Evolutionary conservation across 2,329 filamentous ascomycete genomes (phyloP), one percentile per base, ranked within the genome.

Genomic region (Pyrenochaeta sp.): DNA sequence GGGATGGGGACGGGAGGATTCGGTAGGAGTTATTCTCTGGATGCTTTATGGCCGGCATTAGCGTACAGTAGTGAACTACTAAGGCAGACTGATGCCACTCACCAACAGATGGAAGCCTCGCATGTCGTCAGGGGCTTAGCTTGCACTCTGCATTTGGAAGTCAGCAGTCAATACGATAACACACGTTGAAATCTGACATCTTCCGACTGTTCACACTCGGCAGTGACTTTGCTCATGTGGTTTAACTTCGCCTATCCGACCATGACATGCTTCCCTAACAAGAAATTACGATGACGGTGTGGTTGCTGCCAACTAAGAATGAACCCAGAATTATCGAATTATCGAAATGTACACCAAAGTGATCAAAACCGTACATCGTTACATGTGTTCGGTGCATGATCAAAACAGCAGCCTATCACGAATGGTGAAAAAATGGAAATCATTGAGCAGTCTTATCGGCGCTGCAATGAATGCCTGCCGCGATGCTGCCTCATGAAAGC

Each of bases 401-500:
- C 29, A 36, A n/a, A 36, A 29, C 20, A 23, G 18, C 2, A 14
- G 27, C 14, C 18, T 36, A 18, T 17, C 31, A 14, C 17, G 21
- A 15, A 17, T 17, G 17, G 40, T 42, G n/a, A 18, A 7, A 30
- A 14, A 15, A 14, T 42, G 14, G 7, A 6, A 23, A 33, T 27
- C 17, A 45, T 36, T 37, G 45, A 30, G 21, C 21, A 7, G 12
- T n/a, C 40, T 42, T 42, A 42, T 42, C 40, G 40, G 40, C 21
- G 10, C 29, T 11, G 21, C 9, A 20, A 41, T n/a, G 5, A 15
- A 41, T 2, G 11, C 14, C 20, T 23, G 36, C 17, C 15, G 23
- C 40, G 11, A 30, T 9, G 14, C 15, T 42, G 40, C 10, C 17
- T 12, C 5, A 18, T 18, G 17, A 10, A n/a, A 30, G 10, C 40